Conservation (phyloP, 192 early-diverging fungal genomes). For the Coemansia sp. region DNA sequence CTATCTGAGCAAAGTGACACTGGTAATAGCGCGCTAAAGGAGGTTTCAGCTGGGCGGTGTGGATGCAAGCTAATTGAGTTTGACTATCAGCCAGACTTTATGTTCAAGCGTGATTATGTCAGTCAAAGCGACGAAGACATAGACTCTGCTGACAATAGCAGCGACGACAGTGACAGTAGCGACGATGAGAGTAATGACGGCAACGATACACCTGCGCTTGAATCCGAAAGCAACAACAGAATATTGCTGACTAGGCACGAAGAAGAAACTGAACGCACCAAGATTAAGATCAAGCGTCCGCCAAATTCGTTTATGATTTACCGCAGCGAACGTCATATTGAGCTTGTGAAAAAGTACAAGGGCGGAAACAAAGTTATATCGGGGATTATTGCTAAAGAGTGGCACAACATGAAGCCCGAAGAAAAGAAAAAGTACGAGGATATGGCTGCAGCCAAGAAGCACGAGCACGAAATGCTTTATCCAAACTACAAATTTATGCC, state of each 20-base stretch:
- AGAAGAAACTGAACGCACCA: conserved; percentile 29
- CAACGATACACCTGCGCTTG: conserved; percentile 3
- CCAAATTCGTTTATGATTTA: conserved; percentile 54
- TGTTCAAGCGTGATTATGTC: conserved; percentile 24
- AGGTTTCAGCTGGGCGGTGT: conserved; percentile 29
- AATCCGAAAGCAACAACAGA: neutral
- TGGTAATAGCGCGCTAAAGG: neutral
- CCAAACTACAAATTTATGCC: conserved; percentile 54
- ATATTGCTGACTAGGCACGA: neutral
- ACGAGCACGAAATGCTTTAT: conserved; percentile 47
- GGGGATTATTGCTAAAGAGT: conserved; percentile 42
- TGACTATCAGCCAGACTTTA: conserved; percentile 47
- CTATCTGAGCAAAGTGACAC: neutral
- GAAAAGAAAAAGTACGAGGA: conserved; percentile 37
- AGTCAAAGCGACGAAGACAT: conserved; percentile 3
- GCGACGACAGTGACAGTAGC: neutral
- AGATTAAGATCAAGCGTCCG: conserved; percentile 50
- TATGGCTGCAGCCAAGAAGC: conserved; percentile 42
- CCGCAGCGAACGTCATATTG: conserved; percentile 44
- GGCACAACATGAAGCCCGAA: conserved; percentile 33
- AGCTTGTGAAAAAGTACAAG: conserved; percentile 38
- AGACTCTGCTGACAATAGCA: neutral
- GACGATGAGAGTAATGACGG: neutral
- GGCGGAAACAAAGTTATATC: conserved; percentile 53
- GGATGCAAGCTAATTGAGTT: conserved; percentile 49